Base-by-base conservation (phyloP, 2,329 filamentous ascomycete species). In the Periconia sp. region DNA sequence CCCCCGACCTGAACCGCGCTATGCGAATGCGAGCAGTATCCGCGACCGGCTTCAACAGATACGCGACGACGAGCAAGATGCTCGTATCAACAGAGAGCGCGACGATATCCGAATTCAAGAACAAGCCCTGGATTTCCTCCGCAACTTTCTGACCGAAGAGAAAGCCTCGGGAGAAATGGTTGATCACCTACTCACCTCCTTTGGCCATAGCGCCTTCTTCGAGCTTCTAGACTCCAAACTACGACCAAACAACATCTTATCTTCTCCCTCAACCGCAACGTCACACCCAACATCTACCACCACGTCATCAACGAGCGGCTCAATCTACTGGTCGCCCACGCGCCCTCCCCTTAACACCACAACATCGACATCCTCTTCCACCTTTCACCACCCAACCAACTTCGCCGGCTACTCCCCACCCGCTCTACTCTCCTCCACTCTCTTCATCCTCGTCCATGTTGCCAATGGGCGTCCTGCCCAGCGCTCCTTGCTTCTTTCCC, bases 91-190 rank as follows among this genome's bases (percentile, higher is more conserved):
- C 66, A 85, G 87, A 17, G 84, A 88, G 49, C 86, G 86, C 60
- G 89, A 96, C 60, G 90, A 95, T 60, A 80, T 92, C 37, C 87
- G 87, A 2, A 89, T 97, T 27, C 93, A 97, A 74, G 91, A 96
- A 69, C 92, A 97, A 74, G 90, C 88, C 0, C 83, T 97, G 17
- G 89, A 95, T 63, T 88, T 97, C 62, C 85, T 99, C 57, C 85
- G 93, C 50, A 99, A 99, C 72, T 79, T 97, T 31, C 90, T 97
- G 60, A 89, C 88, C 53, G 85, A 87, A 55, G 78, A 73, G 62
- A 84, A 71, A 44, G 59, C 73, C 61, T 81, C 75, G 61, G 79
- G 72, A 56, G 85, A 77, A 75, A 93, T 97, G 85, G 91, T 97
- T 56, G 92, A 96, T 66, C 87, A 90, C 65, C 75, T 97, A 19